Conservation (phyloP, 306 rosid genomes). For the Fragaria nilgerrensis region DNA sequence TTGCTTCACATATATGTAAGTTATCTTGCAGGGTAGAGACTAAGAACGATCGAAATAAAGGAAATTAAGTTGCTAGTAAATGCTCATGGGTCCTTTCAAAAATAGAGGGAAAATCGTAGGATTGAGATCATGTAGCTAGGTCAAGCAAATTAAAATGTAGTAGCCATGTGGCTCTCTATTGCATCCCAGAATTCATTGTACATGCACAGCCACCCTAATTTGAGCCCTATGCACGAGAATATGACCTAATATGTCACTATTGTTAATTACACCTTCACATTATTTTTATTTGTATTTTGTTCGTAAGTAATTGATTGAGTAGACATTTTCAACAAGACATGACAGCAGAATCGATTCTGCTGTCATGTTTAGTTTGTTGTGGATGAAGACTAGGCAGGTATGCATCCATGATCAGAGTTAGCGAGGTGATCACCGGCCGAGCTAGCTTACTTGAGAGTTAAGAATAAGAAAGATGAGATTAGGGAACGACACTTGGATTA, state of each 20-base stretch:
- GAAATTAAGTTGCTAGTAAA: not conserved
- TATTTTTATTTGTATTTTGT: too few relatives aligned
- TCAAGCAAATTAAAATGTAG: not conserved
- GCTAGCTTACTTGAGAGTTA: not conserved
- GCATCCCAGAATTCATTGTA: not conserved
- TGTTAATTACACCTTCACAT: not conserved
- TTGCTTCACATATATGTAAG: not conserved
- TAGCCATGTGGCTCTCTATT: not conserved
- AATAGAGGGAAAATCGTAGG: not conserved
- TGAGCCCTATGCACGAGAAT: not conserved
- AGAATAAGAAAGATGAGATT: not conserved
- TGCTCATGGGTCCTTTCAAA: not conserved
- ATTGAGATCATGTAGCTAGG: not conserved
- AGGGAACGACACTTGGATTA: not conserved
- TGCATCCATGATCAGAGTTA: not conserved
- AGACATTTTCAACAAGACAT: too few relatives aligned
- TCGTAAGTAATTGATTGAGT: not conserved
- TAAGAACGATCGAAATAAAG: not conserved
- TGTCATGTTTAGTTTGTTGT: not conserved
- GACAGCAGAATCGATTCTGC: too few relatives aligned
- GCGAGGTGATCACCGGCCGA: not conserved
- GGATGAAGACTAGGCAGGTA: too few relatives aligned
- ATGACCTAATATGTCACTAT: not conserved
- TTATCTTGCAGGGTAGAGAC: not conserved
- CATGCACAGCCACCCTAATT: not conserved